phyloP scores from a whole-genome alignment of 768 basidiomycete species.

The Lactifluus rugatus region DNA sequence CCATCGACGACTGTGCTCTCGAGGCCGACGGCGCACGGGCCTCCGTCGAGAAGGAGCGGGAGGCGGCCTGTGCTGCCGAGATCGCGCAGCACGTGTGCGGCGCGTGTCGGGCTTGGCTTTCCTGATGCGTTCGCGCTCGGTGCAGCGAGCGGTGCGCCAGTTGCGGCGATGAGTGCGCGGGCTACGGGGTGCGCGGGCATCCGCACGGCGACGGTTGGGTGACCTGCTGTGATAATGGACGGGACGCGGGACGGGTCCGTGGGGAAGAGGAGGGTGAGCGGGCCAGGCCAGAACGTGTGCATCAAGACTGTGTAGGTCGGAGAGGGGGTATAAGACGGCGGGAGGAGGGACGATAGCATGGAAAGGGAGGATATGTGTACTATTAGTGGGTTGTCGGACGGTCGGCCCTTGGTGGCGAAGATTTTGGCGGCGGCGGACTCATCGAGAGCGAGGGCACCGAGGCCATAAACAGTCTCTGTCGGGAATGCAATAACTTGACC shows the following conservation, averaged over 20 bases:
- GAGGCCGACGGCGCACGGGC: constrained; percentile 77
- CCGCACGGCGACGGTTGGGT: constrained; percentile 77
- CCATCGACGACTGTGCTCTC: constrained; percentile 97
- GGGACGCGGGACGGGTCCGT: constrained; percentile 53
- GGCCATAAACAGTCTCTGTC: constrained; percentile 96
- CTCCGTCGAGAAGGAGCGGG: constrained; percentile 82
- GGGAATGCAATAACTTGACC: constrained; percentile 75
- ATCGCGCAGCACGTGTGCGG: constrained; percentile 76
- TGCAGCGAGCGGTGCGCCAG: constrained; percentile 75
- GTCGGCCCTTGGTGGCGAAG: constrained; percentile 84
- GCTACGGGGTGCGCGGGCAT: constrained; percentile 95
- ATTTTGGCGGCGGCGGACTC: constrained; percentile 57
- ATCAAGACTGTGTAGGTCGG: constrained; percentile 65
- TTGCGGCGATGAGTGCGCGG: constrained; percentile 70
- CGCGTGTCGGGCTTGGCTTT: constrained; percentile 86
- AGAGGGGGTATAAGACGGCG: constrained; percentile 51
- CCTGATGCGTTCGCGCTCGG: constrained; percentile 94
- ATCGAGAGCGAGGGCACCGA: constrained; percentile 79
- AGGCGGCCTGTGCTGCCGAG: constrained; percentile 53
- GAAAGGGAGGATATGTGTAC: constrained; percentile 81
- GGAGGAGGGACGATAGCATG: constrained; percentile 76
- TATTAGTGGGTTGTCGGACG: constrained; percentile 94
- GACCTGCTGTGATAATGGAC: constrained; percentile 66
- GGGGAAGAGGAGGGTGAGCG: constrained; percentile 88
- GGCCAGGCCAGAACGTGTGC: constrained; percentile 87